phyloP scores from a whole-genome alignment of 192 early-diverging fungal species.

The Powellomyces hirtus region DNA sequence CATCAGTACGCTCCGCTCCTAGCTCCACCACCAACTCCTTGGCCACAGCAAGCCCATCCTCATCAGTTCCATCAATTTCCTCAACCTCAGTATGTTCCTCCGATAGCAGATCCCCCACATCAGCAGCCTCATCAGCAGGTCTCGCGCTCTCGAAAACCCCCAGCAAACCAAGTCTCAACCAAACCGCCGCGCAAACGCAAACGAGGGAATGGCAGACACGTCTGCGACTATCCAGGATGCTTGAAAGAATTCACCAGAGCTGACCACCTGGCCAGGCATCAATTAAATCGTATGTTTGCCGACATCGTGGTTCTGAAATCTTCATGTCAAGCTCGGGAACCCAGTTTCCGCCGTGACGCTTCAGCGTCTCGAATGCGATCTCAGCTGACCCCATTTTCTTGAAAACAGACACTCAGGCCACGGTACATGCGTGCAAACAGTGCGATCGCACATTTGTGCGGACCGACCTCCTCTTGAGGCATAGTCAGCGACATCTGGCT shows the following conservation, averaged over 20 bases:
- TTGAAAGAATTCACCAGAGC: neutral
- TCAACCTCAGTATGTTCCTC: too few relatives aligned
- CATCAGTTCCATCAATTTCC: too few relatives aligned
- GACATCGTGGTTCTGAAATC: too few relatives aligned
- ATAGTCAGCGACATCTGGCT: neutral
- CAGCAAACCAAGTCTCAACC: too few relatives aligned
- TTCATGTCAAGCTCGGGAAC: too few relatives aligned
- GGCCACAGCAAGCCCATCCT: neutral
- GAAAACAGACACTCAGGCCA: neutral
- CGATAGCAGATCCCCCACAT: too few relatives aligned
- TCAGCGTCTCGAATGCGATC: neutral
- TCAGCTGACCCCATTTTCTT: neutral
- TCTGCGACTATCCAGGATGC: slow-evolving; percentile 3
- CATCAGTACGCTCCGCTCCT: too few relatives aligned
- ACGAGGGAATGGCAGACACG: neutral
- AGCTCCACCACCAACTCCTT: too few relatives aligned
- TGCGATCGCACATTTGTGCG: slow-evolving; percentile 9
- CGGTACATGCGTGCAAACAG: neutral
- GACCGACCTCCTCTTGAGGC: neutral
- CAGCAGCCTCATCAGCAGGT: neutral
- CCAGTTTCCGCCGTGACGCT: neutral
- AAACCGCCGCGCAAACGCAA: neutral
- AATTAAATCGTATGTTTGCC: neutral
- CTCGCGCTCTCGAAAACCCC: too few relatives aligned
- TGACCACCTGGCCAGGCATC: neutral